These are phyloP conservation scores for Trichosporon sp. DNA, from an alignment of 1,284 basidiomycete genomes.

Conservation along the genomic window DNA sequence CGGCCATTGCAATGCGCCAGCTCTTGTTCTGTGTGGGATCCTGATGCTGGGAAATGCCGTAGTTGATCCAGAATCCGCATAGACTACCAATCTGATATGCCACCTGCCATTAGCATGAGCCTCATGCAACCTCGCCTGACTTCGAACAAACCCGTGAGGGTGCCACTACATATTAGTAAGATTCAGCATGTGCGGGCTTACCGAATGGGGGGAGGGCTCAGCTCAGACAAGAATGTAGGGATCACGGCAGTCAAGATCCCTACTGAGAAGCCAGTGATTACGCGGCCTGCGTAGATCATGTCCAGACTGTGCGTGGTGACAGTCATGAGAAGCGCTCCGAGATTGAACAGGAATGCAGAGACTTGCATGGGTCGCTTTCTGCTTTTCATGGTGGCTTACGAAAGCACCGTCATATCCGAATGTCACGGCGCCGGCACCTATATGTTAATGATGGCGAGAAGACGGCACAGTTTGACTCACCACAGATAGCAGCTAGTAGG, in stretches of 20 bases:
- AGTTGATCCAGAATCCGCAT: constrained; percentile 51
- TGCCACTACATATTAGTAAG: constrained; percentile 17
- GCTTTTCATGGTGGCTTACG: constrained; percentile 12
- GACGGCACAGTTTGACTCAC: background rate
- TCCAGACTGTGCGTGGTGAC: constrained; percentile 27
- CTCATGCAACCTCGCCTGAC: constrained; percentile 18
- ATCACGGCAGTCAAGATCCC: constrained; percentile 30
- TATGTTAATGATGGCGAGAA: background rate
- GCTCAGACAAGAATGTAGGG: constrained; percentile 46
- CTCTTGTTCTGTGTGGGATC: constrained; percentile 27
- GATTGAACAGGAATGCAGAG: constrained; percentile 37
- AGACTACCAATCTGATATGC: constrained; percentile 42
- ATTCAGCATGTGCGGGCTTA: background rate
- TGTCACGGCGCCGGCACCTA: constrained; percentile 44
- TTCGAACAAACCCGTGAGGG: constrained; percentile 54
- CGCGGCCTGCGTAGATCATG: constrained; percentile 40
- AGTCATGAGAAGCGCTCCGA: constrained; percentile 41
- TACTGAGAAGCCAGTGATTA: constrained; percentile 40
- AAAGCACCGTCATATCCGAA: constrained; percentile 48
- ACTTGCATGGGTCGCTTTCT: constrained; percentile 30
- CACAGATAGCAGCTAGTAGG: constrained; percentile 41
- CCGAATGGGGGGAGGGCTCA: constrained; percentile 30
- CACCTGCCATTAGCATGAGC: background rate
- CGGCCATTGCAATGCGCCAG: constrained; percentile 54
- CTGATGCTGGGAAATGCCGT: constrained; percentile 50